Evolutionary conservation across 306 rosid genomes (phyloP).

Genomic region (Purshia tridentata): DNA sequence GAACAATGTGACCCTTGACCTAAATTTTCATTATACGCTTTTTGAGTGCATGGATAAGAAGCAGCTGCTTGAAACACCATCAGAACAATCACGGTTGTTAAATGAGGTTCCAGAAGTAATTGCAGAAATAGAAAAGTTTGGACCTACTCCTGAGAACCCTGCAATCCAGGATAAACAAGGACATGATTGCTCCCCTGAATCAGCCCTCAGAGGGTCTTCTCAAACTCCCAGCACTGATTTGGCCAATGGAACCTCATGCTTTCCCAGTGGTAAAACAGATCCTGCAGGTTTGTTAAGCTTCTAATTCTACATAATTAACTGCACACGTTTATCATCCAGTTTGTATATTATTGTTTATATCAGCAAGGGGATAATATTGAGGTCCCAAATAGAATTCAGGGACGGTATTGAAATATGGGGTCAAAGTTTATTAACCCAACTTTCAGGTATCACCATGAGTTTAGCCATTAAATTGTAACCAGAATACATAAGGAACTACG

Average conservation of each 20-base stretch:
- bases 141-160: conserved; percentile 33
- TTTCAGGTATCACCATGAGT: too few species aligned
- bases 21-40: conserved; percentile 43
- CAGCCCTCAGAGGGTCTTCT: conserved; percentile 24
- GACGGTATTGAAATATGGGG: too few species aligned
- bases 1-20: conserved; percentile 51
- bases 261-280: conserved; percentile 28
- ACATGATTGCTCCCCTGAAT: conserved; percentile 29
- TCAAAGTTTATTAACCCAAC: too few species aligned
- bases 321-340: neutral
- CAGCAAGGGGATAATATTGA: neutral
- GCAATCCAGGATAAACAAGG: conserved; percentile 32
- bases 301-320: conserved; percentile 4
- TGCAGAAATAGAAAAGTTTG: conserved; percentile 44
- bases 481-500: too few species aligned
- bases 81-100: conserved; percentile 56
- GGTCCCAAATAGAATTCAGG: too few species aligned
- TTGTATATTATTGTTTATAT: neutral
- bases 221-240: conserved; percentile 23
- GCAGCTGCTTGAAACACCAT: conserved; percentile 44
- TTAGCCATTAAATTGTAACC: too few species aligned
- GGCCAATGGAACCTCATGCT: conserved; percentile 17
- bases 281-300: conserved; percentile 37
- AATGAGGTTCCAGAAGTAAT: conserved; percentile 50
- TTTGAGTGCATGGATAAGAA: conserved; percentile 47